Percentiles rank a stretch among this genome's conserved stretches.
These are phyloP conservation scores for Lactarius hatsudake DNA, from an alignment of 768 basidiomycete genomes.

Conservation along the genomic window DNA sequence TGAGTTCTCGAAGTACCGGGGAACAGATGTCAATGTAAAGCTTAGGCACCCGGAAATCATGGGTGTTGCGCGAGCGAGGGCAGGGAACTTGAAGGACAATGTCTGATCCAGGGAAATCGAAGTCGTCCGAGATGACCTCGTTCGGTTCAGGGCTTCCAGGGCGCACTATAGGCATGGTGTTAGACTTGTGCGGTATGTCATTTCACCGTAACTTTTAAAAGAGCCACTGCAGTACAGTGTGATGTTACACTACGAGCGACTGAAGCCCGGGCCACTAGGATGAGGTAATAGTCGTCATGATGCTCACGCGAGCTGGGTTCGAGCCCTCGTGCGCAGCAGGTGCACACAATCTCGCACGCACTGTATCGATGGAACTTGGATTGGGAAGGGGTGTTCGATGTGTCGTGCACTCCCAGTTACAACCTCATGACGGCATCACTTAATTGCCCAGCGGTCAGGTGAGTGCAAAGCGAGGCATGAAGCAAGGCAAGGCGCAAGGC, in stretches of 20 bases:
- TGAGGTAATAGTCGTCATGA: no score
- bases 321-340: not conserved
- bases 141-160: not conserved
- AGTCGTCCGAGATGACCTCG: not conserved
- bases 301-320: not conserved
- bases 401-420: no score
- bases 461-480: no score
- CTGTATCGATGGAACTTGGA: no score
- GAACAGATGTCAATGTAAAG: slow-evolving; percentile 43
- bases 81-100: not conserved
- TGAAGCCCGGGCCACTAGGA: not conserved
- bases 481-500: no score
- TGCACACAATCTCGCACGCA: not conserved
- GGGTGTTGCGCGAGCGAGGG: not conserved
- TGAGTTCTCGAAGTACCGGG: slow-evolving; percentile 35
- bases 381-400: no score
- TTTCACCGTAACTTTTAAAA: not conserved
- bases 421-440: no score
- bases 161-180: not conserved
- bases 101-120: not conserved
- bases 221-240: not conserved
- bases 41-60: slow-evolving; percentile 10
- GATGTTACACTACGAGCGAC: not conserved
- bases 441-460: no score
- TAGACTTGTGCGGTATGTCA: not conserved